Conservation (phyloP, 352 stramenopile species). For the Phytophthora podocarpi region DNA sequence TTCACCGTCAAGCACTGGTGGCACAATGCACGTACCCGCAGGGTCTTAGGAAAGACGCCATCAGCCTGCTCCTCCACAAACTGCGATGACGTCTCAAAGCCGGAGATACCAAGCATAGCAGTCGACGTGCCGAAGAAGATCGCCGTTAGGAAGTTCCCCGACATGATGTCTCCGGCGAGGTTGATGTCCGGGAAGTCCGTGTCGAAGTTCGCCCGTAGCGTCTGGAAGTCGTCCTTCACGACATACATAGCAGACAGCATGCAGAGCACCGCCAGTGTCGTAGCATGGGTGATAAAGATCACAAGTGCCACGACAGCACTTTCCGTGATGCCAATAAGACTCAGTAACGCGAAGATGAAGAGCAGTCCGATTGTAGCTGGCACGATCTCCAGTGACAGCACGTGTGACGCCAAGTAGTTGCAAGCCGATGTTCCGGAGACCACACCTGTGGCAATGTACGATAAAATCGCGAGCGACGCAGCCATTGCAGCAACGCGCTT, state of each 20-base stretch:
- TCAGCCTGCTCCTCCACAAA: constrained; percentile 95
- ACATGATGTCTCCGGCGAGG: constrained; percentile 77
- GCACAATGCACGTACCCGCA: constrained; percentile 54
- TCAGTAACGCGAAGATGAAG: constrained; percentile 92
- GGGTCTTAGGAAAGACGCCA: constrained; percentile 94
- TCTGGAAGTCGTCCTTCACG: constrained; percentile 77
- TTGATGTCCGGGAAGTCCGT: constrained; percentile 91
- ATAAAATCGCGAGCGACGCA: constrained; percentile 94
- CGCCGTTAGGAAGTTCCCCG: constrained; percentile 83
- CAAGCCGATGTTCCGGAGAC: constrained; percentile 88
- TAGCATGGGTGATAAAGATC: constrained; percentile 92
- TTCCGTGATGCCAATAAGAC: constrained; percentile 92
- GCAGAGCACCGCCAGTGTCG: constrained; percentile 85
- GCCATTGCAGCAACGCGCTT: constrained; percentile 94
- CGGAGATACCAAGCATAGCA: constrained; percentile 95
- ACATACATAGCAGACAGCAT: constrained; percentile 83
- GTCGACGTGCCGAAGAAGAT: constrained; percentile 92
- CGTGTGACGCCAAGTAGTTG: constrained; percentile 86
- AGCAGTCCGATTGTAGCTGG: constrained; percentile 84
- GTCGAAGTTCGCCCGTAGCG: constrained; percentile 82
- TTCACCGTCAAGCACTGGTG: not conserved
- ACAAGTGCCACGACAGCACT: constrained; percentile 89
- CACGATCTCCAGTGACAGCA: constrained; percentile 78
- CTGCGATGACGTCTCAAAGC: constrained; percentile 94
- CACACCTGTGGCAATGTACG: constrained; percentile 95